These are phyloP conservation scores for peach (Prunus persica) DNA, from an alignment of 306 rosid species.

Conservation along the genomic window DNA sequence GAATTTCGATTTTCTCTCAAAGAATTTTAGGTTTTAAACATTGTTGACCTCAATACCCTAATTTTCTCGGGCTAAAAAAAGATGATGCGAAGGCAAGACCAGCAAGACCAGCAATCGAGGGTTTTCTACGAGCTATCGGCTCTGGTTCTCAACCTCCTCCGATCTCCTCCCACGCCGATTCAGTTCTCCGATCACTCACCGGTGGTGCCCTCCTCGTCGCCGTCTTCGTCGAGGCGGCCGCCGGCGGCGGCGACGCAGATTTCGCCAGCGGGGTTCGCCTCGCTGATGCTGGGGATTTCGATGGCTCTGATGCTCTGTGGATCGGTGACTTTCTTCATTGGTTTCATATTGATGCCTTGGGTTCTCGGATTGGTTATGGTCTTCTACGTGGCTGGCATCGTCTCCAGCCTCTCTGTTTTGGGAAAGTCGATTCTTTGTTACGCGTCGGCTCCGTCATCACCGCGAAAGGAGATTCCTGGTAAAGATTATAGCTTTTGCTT, in stretches of 20 bases:
- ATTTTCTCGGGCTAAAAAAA: background rate
- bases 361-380: constrained; percentile 71
- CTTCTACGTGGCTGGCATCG: constrained; percentile 65
- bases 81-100: constrained; percentile 43
- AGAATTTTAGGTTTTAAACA: background rate
- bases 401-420: constrained; percentile 56
- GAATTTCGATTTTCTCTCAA: background rate
- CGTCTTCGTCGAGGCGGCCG: constrained; percentile 10
- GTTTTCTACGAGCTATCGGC: constrained; percentile 65
- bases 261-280: constrained; percentile 78
- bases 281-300: constrained; percentile 75
- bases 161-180: constrained; percentile 56
- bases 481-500: background rate
- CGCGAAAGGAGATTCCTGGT: constrained; percentile 70
- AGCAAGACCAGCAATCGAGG: constrained; percentile 53
- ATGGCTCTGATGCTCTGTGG: constrained; percentile 90
- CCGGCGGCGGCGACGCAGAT: constrained; percentile 34
- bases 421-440: constrained; percentile 70
- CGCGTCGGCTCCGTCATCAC: constrained; percentile 39
- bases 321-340: constrained; percentile 83
- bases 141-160: constrained; percentile 67
- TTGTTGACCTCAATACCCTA: background rate
- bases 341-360: constrained; percentile 94
- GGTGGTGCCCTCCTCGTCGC: background rate
- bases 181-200: constrained; percentile 35